A percentile compares a stretch with the other conserved stretches of the same genome.
Evolutionary conservation across 768 basidiomycete species (phyloP).

Genomic region (Cubamyces lactineus): DNA sequence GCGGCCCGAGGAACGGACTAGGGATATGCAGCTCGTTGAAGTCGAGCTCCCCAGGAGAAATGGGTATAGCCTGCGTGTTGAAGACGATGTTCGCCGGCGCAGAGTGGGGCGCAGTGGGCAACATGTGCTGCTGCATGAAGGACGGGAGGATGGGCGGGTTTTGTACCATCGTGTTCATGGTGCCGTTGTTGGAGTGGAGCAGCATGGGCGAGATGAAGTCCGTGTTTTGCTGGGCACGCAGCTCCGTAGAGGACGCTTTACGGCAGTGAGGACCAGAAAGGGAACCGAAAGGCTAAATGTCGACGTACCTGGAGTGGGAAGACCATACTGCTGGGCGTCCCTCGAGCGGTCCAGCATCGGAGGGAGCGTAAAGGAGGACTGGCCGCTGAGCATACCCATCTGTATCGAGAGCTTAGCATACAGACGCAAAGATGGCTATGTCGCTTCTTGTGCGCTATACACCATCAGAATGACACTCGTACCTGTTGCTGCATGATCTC

Average conservation of each 20-base stretch:
- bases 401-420: conserved; percentile 17
- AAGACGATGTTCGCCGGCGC: conserved; percentile 80
- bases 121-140: conserved; percentile 33
- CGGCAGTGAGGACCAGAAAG: not conserved
- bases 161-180: conserved; percentile 27
- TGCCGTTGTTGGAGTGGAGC: conserved; percentile 43
- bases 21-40: conserved; percentile 73
- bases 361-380: conserved; percentile 38
- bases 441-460: not conserved
- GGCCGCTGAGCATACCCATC: conserved; percentile 40
- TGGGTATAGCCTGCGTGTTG: conserved; percentile 38
- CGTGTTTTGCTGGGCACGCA: conserved; percentile 59
- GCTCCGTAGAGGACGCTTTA: conserved; percentile 65
- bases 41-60: conserved; percentile 57
- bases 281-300: conserved; percentile 22
- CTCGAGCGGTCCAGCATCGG: conserved; percentile 33
- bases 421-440: not conserved
- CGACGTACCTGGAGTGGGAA: conserved; percentile 69
- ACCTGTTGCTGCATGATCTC: conserved; percentile 93
- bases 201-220: conserved; percentile 69
- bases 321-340: conserved; percentile 44
- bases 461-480: conserved; percentile 1
- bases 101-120: conserved; percentile 45
- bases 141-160: conserved; percentile 29
- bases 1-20: conserved; percentile 78